Percentiles rank a stretch among this genome's conserved stretches.
Conservation (phyloP, 805 yeast genomes). For the Kodamaea fukazawae region DNA sequence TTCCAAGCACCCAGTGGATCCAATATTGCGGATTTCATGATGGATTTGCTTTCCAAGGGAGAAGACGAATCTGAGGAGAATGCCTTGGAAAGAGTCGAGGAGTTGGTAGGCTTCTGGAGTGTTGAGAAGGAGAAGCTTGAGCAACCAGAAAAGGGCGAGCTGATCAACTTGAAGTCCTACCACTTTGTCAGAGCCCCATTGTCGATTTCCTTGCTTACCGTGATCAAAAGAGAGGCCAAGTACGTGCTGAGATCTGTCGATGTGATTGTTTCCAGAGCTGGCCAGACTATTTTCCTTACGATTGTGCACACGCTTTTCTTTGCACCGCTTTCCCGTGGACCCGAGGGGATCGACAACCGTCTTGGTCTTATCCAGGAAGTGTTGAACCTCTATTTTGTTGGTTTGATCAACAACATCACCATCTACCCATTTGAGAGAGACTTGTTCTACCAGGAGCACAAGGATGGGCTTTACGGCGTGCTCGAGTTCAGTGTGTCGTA, state of each 20-base stretch:
- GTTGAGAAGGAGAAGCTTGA: not conserved
- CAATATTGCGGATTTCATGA: constrained; percentile 21
- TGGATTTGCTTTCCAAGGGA: constrained; percentile 14
- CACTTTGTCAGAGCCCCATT: constrained; percentile 7
- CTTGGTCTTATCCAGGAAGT: constrained; percentile 25
- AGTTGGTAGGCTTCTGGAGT: constrained; percentile 29
- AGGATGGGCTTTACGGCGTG: constrained; percentile 24
- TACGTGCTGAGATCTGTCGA: constrained; percentile 21
- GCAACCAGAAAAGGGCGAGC: not conserved
- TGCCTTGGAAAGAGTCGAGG: constrained; percentile 20
- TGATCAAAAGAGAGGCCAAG: constrained; percentile 17
- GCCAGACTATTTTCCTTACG: constrained; percentile 18
- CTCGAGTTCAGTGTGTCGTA: constrained; percentile 21
- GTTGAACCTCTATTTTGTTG: constrained; percentile 23
- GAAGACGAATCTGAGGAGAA: constrained; percentile 24
- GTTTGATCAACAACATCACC: constrained; percentile 25
- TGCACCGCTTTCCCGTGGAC: constrained; percentile 20
- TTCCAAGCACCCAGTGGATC: constrained; percentile 10
- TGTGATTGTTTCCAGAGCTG: constrained; percentile 19
- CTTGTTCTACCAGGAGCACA: constrained; percentile 26
- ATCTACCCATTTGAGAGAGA: constrained; percentile 23
- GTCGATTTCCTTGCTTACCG: constrained; percentile 13
- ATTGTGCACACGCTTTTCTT: constrained; percentile 23
- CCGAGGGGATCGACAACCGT: constrained; percentile 21
- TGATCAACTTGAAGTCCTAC: not conserved